A percentile compares a stretch with the other conserved stretches of the same genome.
Conservation (phyloP, 179 eudicot species). For the Silene noctiflora region DNA sequence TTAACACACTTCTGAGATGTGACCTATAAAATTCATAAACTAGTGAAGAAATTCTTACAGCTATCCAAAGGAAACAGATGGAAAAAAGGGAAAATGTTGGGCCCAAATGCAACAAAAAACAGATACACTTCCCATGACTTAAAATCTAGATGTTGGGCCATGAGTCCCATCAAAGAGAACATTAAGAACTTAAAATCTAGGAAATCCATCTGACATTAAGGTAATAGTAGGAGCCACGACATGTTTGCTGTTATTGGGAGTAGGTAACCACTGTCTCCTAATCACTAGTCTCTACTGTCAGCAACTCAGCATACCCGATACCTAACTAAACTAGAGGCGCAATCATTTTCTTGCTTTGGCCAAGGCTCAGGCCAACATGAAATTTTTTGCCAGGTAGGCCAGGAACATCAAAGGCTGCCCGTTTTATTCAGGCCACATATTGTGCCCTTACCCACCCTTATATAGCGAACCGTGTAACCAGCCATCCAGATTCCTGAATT, state of each 20-base stretch:
- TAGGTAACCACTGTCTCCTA: neutral
- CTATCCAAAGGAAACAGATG: too few species aligned
- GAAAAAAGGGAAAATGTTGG: too few species aligned
- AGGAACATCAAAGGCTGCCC: neutral
- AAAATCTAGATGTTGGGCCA: too few species aligned
- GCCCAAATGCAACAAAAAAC: too few species aligned
- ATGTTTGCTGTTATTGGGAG: neutral
- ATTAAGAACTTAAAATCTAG: too few species aligned
- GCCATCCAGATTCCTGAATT: conserved; percentile 3
- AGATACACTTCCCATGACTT: too few species aligned
- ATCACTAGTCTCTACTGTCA: neutral
- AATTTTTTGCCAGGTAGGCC: neutral
- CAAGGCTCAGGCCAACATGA: too few species aligned
- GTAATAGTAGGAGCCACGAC: neutral
- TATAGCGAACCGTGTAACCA: neutral
- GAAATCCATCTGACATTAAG: neutral
- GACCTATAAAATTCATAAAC: neutral
- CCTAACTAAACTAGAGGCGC: neutral
- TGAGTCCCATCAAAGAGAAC: too few species aligned
- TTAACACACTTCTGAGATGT: neutral
- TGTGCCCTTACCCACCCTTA: neutral
- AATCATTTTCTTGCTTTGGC: too few species aligned
- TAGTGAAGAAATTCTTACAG: neutral
- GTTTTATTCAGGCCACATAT: neutral
- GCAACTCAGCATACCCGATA: neutral